phyloP scores from a whole-genome alignment of 805 yeast species.

The Starmera amethionina region DNA sequence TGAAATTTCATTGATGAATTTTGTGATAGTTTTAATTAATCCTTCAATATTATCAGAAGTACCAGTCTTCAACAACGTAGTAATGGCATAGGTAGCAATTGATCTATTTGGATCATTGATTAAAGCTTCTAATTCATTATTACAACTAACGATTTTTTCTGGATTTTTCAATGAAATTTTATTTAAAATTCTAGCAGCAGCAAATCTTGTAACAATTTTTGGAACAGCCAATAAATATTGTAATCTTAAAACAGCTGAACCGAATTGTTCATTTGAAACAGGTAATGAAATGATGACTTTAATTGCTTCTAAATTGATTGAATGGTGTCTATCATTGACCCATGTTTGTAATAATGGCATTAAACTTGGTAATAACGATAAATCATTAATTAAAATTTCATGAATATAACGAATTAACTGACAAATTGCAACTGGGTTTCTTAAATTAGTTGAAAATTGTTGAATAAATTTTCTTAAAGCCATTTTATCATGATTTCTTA shows the following conservation, averaged over 20 bases:
- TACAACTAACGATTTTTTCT: constrained; percentile 67
- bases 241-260: constrained; percentile 62
- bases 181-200: constrained; percentile 87
- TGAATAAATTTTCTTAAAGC: constrained; percentile 86
- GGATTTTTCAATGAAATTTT: constrained; percentile 77
- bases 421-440: constrained; percentile 74
- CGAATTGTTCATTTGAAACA: constrained; percentile 54
- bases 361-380: constrained; percentile 45
- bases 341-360: constrained; percentile 59
- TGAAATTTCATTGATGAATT: constrained; percentile 85
- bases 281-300: constrained; percentile 35
- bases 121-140: constrained; percentile 75
- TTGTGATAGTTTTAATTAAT: constrained; percentile 76
- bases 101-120: constrained; percentile 86
- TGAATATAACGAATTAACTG: constrained; percentile 79
- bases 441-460: constrained; percentile 56
- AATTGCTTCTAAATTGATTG: constrained; percentile 89
- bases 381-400: constrained; percentile 63
- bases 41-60: constrained; percentile 84
- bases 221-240: constrained; percentile 79
- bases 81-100: constrained; percentile 93
- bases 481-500: constrained; percentile 88
- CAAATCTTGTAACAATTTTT: constrained; percentile 80
- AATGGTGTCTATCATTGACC: constrained; percentile 73
- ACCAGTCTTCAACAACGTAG: constrained; percentile 91